Percentiles rank a stretch among this genome's conserved stretches.
Evolutionary conservation across 2,329 filamentous ascomycete genomes (phyloP).

Genomic region (Aureobasidium mangrovei): DNA sequence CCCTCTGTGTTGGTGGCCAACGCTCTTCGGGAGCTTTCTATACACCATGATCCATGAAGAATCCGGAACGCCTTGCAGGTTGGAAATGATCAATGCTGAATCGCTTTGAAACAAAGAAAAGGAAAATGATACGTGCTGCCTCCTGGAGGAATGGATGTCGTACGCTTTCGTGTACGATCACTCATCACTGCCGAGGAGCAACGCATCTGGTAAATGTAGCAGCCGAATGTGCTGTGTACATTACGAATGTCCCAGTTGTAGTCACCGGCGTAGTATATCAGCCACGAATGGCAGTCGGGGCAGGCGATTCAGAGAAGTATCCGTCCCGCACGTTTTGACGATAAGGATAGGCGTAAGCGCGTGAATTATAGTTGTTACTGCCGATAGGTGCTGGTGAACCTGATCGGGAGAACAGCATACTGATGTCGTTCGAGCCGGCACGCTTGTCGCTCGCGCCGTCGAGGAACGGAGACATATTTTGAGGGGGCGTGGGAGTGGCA

Average conservation of each 20-base stretch:
- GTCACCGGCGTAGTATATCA: slow-evolving; percentile 13
- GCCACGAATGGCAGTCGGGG: slow-evolving; percentile 29
- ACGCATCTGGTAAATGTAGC: neutral
- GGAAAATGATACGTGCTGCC: neutral
- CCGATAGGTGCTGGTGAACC: slow-evolving; percentile 25
- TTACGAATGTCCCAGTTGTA: neutral
- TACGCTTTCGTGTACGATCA: neutral
- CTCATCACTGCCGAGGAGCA: neutral
- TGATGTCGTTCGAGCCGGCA: slow-evolving; percentile 20
- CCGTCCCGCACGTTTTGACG: slow-evolving; percentile 29
- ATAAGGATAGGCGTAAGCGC: slow-evolving; percentile 28
- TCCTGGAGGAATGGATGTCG: neutral
- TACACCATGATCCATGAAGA: slow-evolving; percentile 9
- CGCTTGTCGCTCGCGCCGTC: slow-evolving; percentile 23
- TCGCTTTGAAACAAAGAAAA: slow-evolving; percentile 12
- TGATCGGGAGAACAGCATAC: slow-evolving; percentile 20
- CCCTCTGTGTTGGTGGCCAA: neutral
- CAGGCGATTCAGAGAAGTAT: slow-evolving; percentile 26
- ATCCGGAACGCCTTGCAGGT: slow-evolving; percentile 11
- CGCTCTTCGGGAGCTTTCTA: slow-evolving; percentile 2
- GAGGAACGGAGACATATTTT: slow-evolving; percentile 18
- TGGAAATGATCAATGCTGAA: slow-evolving; percentile 11
- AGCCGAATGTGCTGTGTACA: neutral
- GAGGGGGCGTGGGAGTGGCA: slow-evolving; percentile 14
- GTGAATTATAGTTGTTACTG: slow-evolving; percentile 19